phyloP scores from a whole-genome alignment of 129 eudicot species.

The Chrysanthemum makinoi region DNA sequence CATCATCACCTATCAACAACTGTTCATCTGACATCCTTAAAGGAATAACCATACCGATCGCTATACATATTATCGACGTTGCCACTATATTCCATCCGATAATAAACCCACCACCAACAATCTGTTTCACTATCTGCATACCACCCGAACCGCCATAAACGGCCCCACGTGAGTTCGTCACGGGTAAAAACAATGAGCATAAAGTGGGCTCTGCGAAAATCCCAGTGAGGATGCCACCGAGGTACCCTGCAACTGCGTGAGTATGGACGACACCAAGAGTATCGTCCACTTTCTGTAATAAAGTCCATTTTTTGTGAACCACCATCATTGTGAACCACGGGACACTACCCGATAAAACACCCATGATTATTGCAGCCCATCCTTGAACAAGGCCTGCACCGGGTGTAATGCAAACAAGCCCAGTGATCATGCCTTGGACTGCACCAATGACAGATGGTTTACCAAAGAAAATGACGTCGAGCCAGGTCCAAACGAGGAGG shows the following conservation, averaged over 20 bases:
- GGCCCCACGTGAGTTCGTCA: constrained; percentile 49
- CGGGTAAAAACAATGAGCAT: constrained; percentile 48
- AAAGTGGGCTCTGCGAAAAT: constrained; percentile 62
- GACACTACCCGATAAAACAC: constrained; percentile 56
- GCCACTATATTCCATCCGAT: constrained; percentile 61
- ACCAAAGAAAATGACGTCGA: constrained; percentile 66
- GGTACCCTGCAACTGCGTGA: constrained; percentile 65
- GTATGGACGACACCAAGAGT: constrained; percentile 76
- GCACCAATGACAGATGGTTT: constrained; percentile 86
- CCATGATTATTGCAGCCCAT: constrained; percentile 78
- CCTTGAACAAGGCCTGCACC: constrained; percentile 76
- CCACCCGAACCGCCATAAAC: constrained; percentile 61
- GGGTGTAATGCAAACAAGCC: constrained; percentile 77
- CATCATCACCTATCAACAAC: constrained; percentile 68
- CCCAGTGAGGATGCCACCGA: constrained; percentile 72
- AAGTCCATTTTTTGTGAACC: constrained; percentile 46
- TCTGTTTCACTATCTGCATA: constrained; percentile 45
- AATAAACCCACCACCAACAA: constrained; percentile 50
- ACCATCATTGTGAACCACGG: constrained; percentile 90
- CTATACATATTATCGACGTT: constrained; percentile 44
- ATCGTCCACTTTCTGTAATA: constrained; percentile 61
- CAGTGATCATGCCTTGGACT: constrained; percentile 81
- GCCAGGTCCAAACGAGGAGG: constrained; percentile 73
- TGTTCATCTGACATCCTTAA: constrained; percentile 59
- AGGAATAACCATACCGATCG: constrained; percentile 44